Conservation (phyloP, 768 basidiomycete genomes). For the Tylopilus balloui region DNA sequence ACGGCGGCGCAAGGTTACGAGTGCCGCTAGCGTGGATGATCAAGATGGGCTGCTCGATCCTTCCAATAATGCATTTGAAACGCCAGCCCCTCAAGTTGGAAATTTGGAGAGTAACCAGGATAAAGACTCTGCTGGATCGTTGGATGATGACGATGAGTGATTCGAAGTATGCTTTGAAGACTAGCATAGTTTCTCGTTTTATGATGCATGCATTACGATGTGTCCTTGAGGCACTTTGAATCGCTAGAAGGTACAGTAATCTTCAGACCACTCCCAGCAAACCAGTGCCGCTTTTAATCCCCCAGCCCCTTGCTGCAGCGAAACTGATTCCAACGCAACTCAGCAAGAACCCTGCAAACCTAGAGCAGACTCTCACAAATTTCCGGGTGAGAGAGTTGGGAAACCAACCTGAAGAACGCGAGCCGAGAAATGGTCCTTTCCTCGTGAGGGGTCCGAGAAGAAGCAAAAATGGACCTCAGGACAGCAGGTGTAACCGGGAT, state of each 20-base stretch:
- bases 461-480: constrained; percentile 79
- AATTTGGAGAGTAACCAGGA: constrained; percentile 14
- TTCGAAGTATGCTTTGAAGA: background rate
- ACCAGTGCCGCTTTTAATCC: constrained; percentile 60
- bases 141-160: constrained; percentile 20
- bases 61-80: constrained; percentile 25
- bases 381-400: background rate
- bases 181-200: constrained; percentile 1
- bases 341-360: constrained; percentile 77
- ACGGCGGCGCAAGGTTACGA: constrained; percentile 49
- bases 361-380: constrained; percentile 24
- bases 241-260: background rate
- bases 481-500: constrained; percentile 84
- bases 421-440: constrained; percentile 80
- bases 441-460: constrained; percentile 75
- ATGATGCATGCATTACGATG: too few relatives aligned
- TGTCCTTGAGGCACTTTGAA: background rate
- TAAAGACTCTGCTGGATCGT: constrained; percentile 13
- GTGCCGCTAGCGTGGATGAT: constrained; percentile 47
- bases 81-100: constrained; percentile 14
- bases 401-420: constrained; percentile 74
- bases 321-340: constrained; percentile 80
- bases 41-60: constrained; percentile 29
- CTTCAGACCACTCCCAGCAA: constrained; percentile 60
- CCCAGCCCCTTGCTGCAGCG: constrained; percentile 65